A percentile compares a stretch with the other conserved stretches of the same genome.
Evolutionary conservation across 345 rosid genomes (phyloP).

Genomic region (Chamaenerion angustifolium): DNA sequence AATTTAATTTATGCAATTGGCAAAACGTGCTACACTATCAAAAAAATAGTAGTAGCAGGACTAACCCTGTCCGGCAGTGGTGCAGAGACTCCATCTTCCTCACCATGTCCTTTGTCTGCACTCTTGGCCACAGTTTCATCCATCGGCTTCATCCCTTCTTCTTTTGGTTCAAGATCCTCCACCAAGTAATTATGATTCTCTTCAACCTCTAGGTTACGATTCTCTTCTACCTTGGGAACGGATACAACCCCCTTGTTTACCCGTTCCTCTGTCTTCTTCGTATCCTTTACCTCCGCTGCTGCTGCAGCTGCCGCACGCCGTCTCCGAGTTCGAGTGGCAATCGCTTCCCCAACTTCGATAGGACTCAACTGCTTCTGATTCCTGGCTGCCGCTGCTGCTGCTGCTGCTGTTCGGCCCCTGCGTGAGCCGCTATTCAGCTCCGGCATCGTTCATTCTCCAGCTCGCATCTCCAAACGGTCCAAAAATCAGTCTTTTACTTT

Average conservation of each 20-base stretch:
- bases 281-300: conserved; percentile 10
- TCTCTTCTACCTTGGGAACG: conserved; percentile 6
- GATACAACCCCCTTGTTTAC: conserved; percentile 6
- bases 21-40: not conserved
- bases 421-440: conserved; percentile 29
- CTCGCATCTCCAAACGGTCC: conserved; percentile 3
- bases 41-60: not conserved
- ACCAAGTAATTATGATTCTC: conserved; percentile 5
- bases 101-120: conserved; percentile 16
- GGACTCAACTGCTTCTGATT: conserved; percentile 7
- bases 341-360: conserved; percentile 16
- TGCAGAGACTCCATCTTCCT: conserved; percentile 25
- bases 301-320: conserved; percentile 34
- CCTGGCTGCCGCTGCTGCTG: not conserved
- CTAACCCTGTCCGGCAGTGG: conserved; percentile 31
- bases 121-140: conserved; percentile 20
- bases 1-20: too few species aligned
- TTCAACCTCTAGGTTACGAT: conserved; percentile 4
- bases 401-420: conserved; percentile 15
- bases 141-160: conserved; percentile 21
- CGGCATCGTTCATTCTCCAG: conserved; percentile 37
- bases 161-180: conserved; percentile 5
- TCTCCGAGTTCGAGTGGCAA: conserved; percentile 31
- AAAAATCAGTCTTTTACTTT: not conserved
- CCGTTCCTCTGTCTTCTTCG: conserved; percentile 3